These are phyloP conservation scores for Fusarium clavum DNA, from an alignment of 2,329 filamentous ascomycete species.

Conservation along the genomic window DNA sequence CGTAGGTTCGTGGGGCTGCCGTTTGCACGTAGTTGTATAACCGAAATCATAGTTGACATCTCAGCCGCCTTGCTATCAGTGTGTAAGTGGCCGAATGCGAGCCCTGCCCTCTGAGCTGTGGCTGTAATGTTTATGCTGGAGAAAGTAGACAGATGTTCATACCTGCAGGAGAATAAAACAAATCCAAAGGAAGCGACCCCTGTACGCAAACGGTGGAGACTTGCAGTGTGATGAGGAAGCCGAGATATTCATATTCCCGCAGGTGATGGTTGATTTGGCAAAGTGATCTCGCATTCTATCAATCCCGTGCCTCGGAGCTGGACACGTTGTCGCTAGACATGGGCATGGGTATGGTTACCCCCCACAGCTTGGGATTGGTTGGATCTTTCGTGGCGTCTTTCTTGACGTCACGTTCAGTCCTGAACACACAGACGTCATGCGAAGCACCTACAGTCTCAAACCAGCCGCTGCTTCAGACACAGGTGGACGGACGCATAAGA, in stretches of 20 bases:
- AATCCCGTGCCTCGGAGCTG: slow-evolving; percentile 16
- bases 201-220: slow-evolving; percentile 15
- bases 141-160: not conserved
- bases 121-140: not conserved
- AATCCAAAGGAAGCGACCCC: slow-evolving; percentile 7
- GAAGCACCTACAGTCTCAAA: slow-evolving; percentile 33
- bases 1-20: not conserved
- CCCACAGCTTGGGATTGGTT: slow-evolving; percentile 47
- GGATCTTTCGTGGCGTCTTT: slow-evolving; percentile 47
- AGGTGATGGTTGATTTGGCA: not conserved
- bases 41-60: not conserved
- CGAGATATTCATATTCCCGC: not conserved
- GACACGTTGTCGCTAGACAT: slow-evolving; percentile 46
- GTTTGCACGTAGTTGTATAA: not conserved
- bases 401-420: slow-evolving; percentile 45
- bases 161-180: not conserved
- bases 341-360: slow-evolving; percentile 22
- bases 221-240: slow-evolving; percentile 6
- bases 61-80: not conserved
- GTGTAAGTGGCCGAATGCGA: not conserved
- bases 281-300: not conserved
- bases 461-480: slow-evolving; percentile 40
- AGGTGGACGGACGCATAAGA: slow-evolving; percentile 28
- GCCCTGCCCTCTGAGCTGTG: not conserved
- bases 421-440: slow-evolving; percentile 44